Conservation (phyloP, 176 grass and related monocot genomes). For the Pontederia paniculata region DNA sequence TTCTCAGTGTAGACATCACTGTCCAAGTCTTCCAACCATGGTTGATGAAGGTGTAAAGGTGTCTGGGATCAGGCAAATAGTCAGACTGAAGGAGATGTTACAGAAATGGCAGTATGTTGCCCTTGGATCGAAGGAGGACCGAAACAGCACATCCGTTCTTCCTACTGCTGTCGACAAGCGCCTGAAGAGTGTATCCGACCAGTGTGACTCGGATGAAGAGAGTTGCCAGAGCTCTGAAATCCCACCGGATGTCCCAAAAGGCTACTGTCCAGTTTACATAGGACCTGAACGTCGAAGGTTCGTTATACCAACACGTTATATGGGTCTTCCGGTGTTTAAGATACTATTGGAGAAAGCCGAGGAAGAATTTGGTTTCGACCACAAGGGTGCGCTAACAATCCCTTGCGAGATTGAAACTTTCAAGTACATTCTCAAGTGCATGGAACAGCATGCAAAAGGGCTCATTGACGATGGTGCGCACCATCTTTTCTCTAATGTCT, state of each 20-base stretch:
- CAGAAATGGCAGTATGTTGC: constrained; percentile 48
- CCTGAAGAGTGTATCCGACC: constrained; percentile 26
- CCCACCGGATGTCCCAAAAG: constrained; percentile 41
- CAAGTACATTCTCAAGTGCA: constrained; percentile 90
- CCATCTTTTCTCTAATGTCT: too few relatives aligned
- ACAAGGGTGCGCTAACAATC: constrained; percentile 51
- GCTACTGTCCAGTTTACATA: constrained; percentile 55
- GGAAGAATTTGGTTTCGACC: constrained; percentile 62
- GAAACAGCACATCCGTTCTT: constrained; percentile 16
- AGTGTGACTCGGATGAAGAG: constrained; percentile 40
- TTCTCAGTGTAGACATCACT: neutral
- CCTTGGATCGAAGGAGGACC: constrained; percentile 10
- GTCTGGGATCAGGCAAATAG: constrained; percentile 45
- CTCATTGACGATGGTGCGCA: constrained; percentile 26
- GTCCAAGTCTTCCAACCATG: constrained; percentile 15
- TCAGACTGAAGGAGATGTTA: constrained; percentile 51
- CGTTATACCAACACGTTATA: constrained; percentile 71
- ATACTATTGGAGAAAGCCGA: constrained; percentile 79
- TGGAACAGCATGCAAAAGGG: constrained; percentile 36
- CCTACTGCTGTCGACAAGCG: constrained; percentile 29
- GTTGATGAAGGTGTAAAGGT: constrained; percentile 29
- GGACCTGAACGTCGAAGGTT: constrained; percentile 60
- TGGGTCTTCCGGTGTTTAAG: constrained; percentile 59
- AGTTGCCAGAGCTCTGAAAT: constrained; percentile 49
- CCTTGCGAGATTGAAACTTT: constrained; percentile 75